Base-by-base conservation (phyloP, 78 protist genomes). In the Chrysochromulina tobinii region DNA sequence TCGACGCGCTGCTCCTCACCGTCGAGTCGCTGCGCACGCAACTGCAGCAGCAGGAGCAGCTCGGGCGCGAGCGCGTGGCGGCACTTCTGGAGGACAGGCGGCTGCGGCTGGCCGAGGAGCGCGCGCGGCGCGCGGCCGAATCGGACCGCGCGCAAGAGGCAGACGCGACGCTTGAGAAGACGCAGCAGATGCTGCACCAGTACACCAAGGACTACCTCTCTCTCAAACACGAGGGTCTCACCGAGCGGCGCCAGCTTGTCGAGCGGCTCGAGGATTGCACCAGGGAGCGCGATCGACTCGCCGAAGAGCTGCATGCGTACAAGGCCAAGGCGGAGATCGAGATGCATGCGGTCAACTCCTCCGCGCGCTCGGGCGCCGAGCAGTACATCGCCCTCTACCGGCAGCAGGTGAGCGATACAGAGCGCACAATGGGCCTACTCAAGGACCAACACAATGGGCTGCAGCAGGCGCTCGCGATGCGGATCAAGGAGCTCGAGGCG, bases 71-170 rank as follows among this genome's bases (percentile, higher is more conserved):
- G 79, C 79, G 79, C 50, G 38, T 69, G 23, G 3, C 79, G 21
- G 79, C 79, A 18, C 12, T 69, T 50, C 79, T 69, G 54, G 79
- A 69, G 18, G 79, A 69, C 79, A 50, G 79, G 79, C 79, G 79
- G 11, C 18, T 4, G 54, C 79, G 79, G 25, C 6, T 20, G 79
- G 79, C 51, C 20, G 54, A 69, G 53, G 54, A n/a, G 79, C 17
- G 21, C 15, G 79, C 54, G 11, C 9, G 27, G 17, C 79, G 38
- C 54, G 18, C 12, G 21, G 12, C 18, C 21, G 79, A 27, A 3
- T 12, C 54, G 20, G 38, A 69, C 20, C 48, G 4, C 54, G 7
- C 1, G 54, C 21, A 38, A 21, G 38, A 9, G 25, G 12, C 50
- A 50, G 48, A 69, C 54, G 20, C 0, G 7, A 11, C 0, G 48